Evolutionary conservation across 345 rosid genomes (phyloP).

Genomic region (Linum tenue): DNA sequence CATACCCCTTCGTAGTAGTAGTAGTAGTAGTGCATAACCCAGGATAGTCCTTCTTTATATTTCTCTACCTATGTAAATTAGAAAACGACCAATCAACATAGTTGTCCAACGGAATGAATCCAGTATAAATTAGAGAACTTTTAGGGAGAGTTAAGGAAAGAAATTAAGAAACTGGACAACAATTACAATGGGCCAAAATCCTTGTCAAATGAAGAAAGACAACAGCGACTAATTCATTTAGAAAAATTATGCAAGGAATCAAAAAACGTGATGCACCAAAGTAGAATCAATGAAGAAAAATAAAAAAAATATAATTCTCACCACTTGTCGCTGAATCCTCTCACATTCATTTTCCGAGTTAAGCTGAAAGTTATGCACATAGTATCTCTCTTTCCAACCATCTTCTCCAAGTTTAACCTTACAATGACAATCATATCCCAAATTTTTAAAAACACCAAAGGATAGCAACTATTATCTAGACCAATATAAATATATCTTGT

Average conservation of each 20-base stretch:
- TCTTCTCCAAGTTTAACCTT: constrained; percentile 14
- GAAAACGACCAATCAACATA: background rate
- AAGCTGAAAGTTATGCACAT: constrained; percentile 17
- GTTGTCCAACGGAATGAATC: background rate
- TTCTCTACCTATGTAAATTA: constrained; percentile 8
- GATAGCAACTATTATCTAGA: background rate
- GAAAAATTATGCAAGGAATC: background rate
- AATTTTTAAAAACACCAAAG: background rate
- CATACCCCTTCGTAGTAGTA: too few species aligned
- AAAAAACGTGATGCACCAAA: background rate
- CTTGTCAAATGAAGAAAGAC: too few species aligned
- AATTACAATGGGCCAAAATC: too few species aligned
- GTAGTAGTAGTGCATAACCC: constrained; percentile 22
- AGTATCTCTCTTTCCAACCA: constrained; percentile 18
- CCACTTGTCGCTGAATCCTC: constrained; percentile 14
- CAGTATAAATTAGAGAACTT: background rate
- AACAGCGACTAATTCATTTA: too few species aligned
- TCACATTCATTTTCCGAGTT: constrained; percentile 16
- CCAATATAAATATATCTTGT: constrained; percentile 1
- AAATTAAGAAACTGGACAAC: background rate
- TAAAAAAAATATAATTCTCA: constrained; percentile 8
- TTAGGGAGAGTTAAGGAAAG: background rate
- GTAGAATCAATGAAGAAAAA: background rate
- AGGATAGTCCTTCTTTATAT: constrained; percentile 17
- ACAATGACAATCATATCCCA: background rate